Percentiles rank a stretch among this genome's conserved stretches.
phyloP scores from a whole-genome alignment of 331 rosid genomes.

The Rhamnella rubrinervis region DNA sequence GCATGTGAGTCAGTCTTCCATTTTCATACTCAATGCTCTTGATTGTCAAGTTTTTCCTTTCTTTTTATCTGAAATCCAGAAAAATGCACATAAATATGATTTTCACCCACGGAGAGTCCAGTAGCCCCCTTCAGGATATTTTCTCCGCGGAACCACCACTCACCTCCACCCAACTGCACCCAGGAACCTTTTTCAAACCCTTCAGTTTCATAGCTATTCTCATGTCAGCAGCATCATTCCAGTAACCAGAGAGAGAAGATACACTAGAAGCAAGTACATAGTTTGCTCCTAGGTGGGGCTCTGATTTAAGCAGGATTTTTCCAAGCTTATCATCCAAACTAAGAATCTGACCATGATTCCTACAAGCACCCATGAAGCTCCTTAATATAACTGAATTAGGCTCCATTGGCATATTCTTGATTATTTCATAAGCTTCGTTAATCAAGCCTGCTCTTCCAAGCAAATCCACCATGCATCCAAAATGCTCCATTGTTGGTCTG shows the following conservation, averaged over 20 bases:
- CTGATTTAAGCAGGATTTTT: slow-evolving; percentile 42
- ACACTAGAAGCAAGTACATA: slow-evolving; percentile 53
- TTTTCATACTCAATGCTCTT: not conserved
- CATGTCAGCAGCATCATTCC: slow-evolving; percentile 53
- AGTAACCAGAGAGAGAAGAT: slow-evolving; percentile 43
- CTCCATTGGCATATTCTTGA: slow-evolving; percentile 53
- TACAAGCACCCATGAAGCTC: slow-evolving; percentile 64
- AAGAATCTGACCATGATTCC: slow-evolving; percentile 36
- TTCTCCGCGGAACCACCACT: slow-evolving; percentile 18
- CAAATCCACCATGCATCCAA: slow-evolving; percentile 70
- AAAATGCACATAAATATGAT: too few species aligned
- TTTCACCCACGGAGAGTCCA: not conserved
- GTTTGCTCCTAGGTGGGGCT: slow-evolving; percentile 55
- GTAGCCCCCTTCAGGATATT: not conserved
- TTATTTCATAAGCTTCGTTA: slow-evolving; percentile 46
- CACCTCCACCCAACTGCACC: slow-evolving; percentile 65
- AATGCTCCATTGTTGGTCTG: slow-evolving; percentile 55
- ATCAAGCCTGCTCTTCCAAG: slow-evolving; percentile 65
- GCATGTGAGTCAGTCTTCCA: not conserved
- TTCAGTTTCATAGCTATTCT: slow-evolving; percentile 54
- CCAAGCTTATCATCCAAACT: slow-evolving; percentile 36
- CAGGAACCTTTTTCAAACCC: slow-evolving; percentile 54
- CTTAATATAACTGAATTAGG: slow-evolving; percentile 52
- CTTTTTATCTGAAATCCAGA: not conserved
- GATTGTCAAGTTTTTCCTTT: not conserved